Evolutionary conservation across 2,329 filamentous ascomycete genomes (phyloP), one percentile per base, ranked within the genome.

Genomic region (Allantophomopsis lycopodina): DNA sequence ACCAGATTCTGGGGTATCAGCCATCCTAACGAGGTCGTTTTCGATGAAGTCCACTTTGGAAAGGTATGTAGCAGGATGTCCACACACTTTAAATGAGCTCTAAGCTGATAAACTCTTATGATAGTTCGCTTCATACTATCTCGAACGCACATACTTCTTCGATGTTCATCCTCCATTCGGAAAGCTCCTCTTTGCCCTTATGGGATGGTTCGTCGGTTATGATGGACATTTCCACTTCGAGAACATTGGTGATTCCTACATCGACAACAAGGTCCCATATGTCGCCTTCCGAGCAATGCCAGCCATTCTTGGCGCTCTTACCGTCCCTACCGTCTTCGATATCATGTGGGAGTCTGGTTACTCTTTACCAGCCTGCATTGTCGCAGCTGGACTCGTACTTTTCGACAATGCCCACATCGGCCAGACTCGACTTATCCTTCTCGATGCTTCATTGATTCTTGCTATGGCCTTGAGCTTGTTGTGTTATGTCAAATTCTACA

Each of bases 301-400:
- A 33, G 91, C 91, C 43, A 75, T 91, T 37, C 76, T 96, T 50
- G 91, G 91, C 48, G 82, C 91, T 41, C 67, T 98, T 50, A 98
- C 91, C 10, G 86, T 98, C 38, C 83, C 88, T n/a, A 83, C 89
- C 36, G 79, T 85, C 41, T 98, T 94, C 62, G 65, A 94, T 58
- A 98, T 94, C 61, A 98, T 98, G 91, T 98, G 91, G 91, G 91
- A 98, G 64, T 96, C 91, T 37, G 91, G 88, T 46, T 98, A 98
- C 64, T 94, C 86, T 48, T 69, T 98, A 33, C 91, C 91, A 10
- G 91, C 91, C 42, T 94, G 85, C 58, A 68, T 96, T 40, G 69
- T 95, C 42, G 86, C 91, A 6, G 76, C 91, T 32, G 78, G 83
- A 20, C 68, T 98, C 30, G 71, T 98, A 47, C 79, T 98, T 34